Percentiles rank a stretch among this genome's conserved stretches.
Evolutionary conservation across 805 yeast genomes (phyloP).

Genomic region (Schwanniomyces yamadae): DNA sequence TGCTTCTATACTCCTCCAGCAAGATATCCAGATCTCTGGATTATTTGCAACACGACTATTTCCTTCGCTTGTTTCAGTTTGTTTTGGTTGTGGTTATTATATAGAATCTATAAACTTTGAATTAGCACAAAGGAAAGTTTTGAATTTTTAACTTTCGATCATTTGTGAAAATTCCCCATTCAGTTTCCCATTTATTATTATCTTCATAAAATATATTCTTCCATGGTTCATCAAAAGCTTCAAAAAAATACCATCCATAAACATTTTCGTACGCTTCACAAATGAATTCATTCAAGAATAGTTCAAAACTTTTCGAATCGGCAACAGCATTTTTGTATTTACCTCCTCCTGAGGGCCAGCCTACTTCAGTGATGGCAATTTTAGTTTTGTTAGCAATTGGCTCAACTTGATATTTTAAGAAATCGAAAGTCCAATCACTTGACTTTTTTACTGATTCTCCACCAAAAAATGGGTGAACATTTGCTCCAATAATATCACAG

Average conservation of each 20-base stretch:
- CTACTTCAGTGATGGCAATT: conserved; percentile 58
- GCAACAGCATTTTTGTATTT: conserved; percentile 46
- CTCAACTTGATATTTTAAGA: conserved; percentile 41
- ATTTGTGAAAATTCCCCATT: conserved; percentile 64
- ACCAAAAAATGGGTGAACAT: conserved; percentile 67
- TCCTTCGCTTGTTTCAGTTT: conserved; percentile 73
- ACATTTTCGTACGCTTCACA: conserved; percentile 40
- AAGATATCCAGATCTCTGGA: conserved; percentile 82
- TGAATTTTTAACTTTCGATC: conserved; percentile 45
- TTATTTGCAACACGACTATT: conserved; percentile 66
- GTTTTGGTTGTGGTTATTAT: conserved; percentile 83
- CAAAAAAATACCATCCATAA: conserved; percentile 59
- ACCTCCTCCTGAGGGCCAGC: conserved; percentile 74
- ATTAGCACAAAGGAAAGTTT: conserved; percentile 37
- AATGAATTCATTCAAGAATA: conserved; percentile 51
- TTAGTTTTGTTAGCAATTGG: conserved; percentile 33
- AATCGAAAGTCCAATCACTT: conserved; percentile 53
- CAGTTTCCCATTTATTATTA: conserved; percentile 59
- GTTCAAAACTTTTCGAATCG: conserved; percentile 41
- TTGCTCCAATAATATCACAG: conserved; percentile 61
- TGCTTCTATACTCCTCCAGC: conserved; percentile 49
- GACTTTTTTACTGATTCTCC: conserved; percentile 52
- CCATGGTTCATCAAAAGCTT: conserved; percentile 77
- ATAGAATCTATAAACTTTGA: conserved; percentile 33
- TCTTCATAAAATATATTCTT: conserved; percentile 51